These are phyloP conservation scores for Mortierella sp. DNA, from an alignment of 371 early-diverging fungal species.

Conservation along the genomic window DNA sequence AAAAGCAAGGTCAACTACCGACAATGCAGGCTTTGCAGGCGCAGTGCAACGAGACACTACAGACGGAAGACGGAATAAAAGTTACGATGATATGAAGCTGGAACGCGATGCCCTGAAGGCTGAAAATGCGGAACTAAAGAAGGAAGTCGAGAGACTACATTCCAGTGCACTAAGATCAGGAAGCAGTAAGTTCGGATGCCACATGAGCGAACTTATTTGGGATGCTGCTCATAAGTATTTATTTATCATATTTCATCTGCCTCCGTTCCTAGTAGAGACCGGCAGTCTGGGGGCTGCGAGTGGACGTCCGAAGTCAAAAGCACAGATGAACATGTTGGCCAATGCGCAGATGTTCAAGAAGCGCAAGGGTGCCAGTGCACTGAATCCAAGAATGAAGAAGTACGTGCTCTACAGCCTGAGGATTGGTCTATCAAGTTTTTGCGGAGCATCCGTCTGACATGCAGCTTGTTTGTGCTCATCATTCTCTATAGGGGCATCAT, in stretches of 20 bases:
- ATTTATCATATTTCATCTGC: background rate
- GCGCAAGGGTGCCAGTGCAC: conserved; percentile 43
- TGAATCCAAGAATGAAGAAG: conserved; percentile 50
- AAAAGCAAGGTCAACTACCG: background rate
- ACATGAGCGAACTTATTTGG: no score
- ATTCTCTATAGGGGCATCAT: conserved; percentile 15
- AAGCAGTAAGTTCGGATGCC: conserved; percentile 21
- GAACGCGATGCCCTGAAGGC: conserved; percentile 38
- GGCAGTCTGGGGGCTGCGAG: conserved; percentile 20
- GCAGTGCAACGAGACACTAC: background rate
- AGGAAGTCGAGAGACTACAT: conserved; percentile 33
- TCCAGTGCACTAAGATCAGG: conserved; percentile 19
- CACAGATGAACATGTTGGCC: conserved; percentile 38
- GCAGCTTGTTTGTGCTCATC: background rate
- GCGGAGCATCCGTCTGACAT: background rate
- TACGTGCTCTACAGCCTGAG: background rate
- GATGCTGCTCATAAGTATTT: background rate
- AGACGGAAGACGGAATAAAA: conserved; percentile 6
- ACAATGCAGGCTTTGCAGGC: no score
- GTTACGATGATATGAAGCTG: conserved; percentile 32
- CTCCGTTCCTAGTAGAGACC: background rate
- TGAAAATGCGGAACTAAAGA: conserved; percentile 32
- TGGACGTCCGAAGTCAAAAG: conserved; percentile 46
- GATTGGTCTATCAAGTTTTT: background rate
- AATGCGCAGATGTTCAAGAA: conserved; percentile 44